phyloP scores from a whole-genome alignment of 1,139 yeast species.

The Pichia sp. region DNA sequence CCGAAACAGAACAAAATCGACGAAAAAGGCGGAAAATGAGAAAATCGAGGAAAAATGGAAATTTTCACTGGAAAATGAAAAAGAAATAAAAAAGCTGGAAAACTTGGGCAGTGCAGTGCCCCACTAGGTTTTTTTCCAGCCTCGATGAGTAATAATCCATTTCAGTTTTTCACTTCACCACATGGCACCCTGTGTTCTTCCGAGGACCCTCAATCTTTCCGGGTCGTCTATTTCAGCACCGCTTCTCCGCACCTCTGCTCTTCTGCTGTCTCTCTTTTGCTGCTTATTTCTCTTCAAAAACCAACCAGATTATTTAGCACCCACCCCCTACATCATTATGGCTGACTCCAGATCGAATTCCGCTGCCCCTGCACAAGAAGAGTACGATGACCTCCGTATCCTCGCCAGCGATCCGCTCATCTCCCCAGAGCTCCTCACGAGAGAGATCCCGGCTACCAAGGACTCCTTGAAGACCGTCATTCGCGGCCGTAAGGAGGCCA shows the following conservation, averaged over 20 bases:
- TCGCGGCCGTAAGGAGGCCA: slow-evolving; percentile 71
- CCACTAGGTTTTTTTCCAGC: too few relatives aligned
- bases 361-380: slow-evolving; percentile 59
- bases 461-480: slow-evolving; percentile 64
- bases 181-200: too few relatives aligned
- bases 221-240: too few relatives aligned
- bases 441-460: slow-evolving; percentile 67
- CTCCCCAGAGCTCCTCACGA: slow-evolving; percentile 80
- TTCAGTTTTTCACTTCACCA: too few relatives aligned
- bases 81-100: too few relatives aligned
- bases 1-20: too few relatives aligned
- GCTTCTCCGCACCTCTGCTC: not conserved
- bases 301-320: not conserved
- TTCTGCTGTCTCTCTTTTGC: not conserved
- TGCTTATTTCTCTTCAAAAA: not conserved
- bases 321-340: slow-evolving; percentile 3
- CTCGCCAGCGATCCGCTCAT: slow-evolving; percentile 87
- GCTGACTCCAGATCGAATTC: slow-evolving; percentile 15
- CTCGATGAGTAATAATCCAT: too few relatives aligned
- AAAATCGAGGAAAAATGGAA: too few relatives aligned
- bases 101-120: too few relatives aligned
- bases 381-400: slow-evolving; percentile 84
- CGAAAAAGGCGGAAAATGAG: too few relatives aligned
- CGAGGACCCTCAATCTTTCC: too few relatives aligned
- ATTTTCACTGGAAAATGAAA: too few relatives aligned